These are phyloP conservation scores for Sanghuangporus baumii DNA, from an alignment of 1,284 basidiomycete genomes.

Conservation along the genomic window DNA sequence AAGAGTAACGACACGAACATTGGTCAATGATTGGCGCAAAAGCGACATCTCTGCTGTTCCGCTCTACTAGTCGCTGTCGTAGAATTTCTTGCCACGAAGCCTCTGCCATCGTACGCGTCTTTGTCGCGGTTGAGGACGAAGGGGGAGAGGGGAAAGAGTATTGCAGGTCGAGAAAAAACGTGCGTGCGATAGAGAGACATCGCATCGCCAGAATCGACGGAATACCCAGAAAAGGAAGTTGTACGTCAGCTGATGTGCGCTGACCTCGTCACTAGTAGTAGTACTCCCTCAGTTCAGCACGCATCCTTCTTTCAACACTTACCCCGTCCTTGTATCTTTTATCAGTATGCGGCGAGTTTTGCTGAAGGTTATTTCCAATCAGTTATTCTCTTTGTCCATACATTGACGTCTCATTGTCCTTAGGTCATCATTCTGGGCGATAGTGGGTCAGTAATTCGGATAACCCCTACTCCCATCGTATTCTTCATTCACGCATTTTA, in stretches of 20 bases:
- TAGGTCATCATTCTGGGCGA: constrained; percentile 98
- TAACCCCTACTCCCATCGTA: not conserved
- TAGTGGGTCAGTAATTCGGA: constrained; percentile 73
- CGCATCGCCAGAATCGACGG: not conserved
- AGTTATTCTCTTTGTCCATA: not conserved
- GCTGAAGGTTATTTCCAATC: constrained; percentile 67
- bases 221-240: not conserved
- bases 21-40: constrained; percentile 83
- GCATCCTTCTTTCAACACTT: constrained; percentile 16
- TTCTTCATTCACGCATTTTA: constrained; percentile 12
- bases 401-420: constrained; percentile 1
- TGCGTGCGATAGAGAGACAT: not conserved
- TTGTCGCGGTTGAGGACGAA: constrained; percentile 2
- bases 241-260: constrained; percentile 12
- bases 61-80: constrained; percentile 70
- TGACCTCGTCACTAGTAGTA: not conserved
- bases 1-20: constrained; percentile 46
- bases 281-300: not conserved
- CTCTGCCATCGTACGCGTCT: constrained; percentile 53
- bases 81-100: constrained; percentile 77
- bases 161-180: not conserved
- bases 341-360: constrained; percentile 78
- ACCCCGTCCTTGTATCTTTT: not conserved
- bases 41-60: constrained; percentile 69
- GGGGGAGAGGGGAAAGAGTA: not conserved